phyloP scores from a whole-genome alignment of 1,139 yeast genomes.

The Saccharomycopsis hybrid region DNA sequence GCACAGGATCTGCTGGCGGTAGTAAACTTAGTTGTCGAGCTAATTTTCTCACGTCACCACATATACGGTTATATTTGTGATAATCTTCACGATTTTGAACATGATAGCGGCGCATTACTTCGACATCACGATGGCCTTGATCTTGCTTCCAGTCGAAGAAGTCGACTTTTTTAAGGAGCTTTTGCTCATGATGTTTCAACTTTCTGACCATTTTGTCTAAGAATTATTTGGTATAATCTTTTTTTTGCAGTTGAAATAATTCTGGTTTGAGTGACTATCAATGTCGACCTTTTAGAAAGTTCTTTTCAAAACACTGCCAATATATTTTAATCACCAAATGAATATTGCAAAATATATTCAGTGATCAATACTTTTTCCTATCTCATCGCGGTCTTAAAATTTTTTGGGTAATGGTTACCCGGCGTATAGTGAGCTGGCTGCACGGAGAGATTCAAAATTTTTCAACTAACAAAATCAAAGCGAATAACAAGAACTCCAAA shows the following conservation, averaged over 20 bases:
- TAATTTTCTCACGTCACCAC: slow-evolving; percentile 83
- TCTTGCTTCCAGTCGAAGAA: slow-evolving; percentile 98
- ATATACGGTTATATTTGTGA: slow-evolving; percentile 82
- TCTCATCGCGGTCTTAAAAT: too few species aligned
- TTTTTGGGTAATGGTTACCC: too few species aligned
- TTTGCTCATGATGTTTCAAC: slow-evolving; percentile 91
- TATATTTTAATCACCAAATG: too few species aligned
- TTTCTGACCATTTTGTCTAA: slow-evolving; percentile 69
- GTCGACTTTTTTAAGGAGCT: slow-evolving; percentile 90
- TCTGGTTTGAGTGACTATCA: too few species aligned
- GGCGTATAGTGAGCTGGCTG: too few species aligned
- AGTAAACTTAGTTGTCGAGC: slow-evolving; percentile 81
- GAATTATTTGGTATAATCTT: neutral
- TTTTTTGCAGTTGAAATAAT: neutral
- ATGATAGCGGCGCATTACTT: slow-evolving; percentile 91
- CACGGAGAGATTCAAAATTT: too few species aligned
- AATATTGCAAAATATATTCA: too few species aligned
- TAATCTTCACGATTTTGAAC: slow-evolving; percentile 94
- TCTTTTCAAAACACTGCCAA: too few species aligned
- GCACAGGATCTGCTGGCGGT: slow-evolving; percentile 78
- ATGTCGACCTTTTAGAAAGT: too few species aligned
- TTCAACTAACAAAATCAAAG: too few species aligned
- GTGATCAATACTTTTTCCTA: too few species aligned
- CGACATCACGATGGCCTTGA: slow-evolving; percentile 89
- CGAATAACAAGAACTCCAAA: too few species aligned